Base-by-base conservation (phyloP, 352 stramenopile species). In the Phytophthora pistaciae region DNA sequence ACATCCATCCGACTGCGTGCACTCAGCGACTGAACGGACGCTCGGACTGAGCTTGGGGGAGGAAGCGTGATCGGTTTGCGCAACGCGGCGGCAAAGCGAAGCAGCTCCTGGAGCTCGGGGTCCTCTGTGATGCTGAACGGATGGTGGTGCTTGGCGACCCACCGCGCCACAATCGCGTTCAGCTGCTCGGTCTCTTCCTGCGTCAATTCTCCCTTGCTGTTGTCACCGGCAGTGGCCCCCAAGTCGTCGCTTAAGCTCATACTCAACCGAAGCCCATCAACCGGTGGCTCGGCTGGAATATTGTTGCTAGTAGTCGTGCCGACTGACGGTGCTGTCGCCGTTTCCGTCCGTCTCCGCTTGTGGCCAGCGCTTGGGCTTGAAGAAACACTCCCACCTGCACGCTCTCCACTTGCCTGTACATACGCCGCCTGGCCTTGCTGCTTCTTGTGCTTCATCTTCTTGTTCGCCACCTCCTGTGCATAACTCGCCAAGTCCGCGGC, bases 61-160 rank as follows among this genome's bases (percentile, higher is more conserved):
- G 79, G 74, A 50, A 83, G 65, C n/a, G 62, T 63, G 31, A 83
- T 64, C 13, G 67, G 66, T 44, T 82, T 83, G 29, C 68, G 78
- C 49, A 83, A 69, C 21, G 68, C 60, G 23, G 78, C 71, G 21
- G 77, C 79, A 40, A 85, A 84, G 23, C 64, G 68, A 18, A 87
- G 73, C 38, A 87, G 64, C 42, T 83, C 77, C 29, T 83, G 77
- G 20, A 87, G 65, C 68, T 87, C 79, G 11, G 65, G 68, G 64
- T 87, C 74, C 55, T 84, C 74, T 0, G 75, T 83, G 44, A 87
- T 84, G 10, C 60, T 70, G 8, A 87, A 78, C 31, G 77, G 77
- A 23, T 87, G 77, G 21, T 83, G 80, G 38, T 82, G 79, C 42
- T 87, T 87, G 49, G 74, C 75, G 13, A 87, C 77, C 79, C 79